phyloP scores from a whole-genome alignment of 371 early-diverging fungal species.

The Rhizopus delemar region DNA sequence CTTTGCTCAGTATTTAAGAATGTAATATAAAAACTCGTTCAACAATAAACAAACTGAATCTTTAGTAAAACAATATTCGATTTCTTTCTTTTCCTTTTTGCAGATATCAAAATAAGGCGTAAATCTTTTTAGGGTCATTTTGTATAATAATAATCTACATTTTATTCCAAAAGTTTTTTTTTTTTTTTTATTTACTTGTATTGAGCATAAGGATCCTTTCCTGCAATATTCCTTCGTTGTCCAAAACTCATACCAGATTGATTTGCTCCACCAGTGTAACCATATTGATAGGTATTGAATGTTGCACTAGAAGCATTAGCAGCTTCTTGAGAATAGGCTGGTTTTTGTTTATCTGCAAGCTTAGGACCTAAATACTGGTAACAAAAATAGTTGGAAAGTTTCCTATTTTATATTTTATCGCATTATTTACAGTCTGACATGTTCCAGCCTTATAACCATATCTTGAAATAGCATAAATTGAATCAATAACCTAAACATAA shows the following conservation, averaged over 20 bases:
- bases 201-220: constrained; percentile 31
- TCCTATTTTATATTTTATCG: neutral
- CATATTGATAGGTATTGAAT: constrained; percentile 59
- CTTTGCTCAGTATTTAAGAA: too few species aligned
- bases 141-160: neutral
- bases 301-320: constrained; percentile 62
- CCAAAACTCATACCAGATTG: constrained; percentile 58
- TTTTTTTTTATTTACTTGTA: constrained; percentile 16
- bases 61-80: too few species aligned
- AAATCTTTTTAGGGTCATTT: too few species aligned
- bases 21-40: too few species aligned
- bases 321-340: constrained; percentile 67
- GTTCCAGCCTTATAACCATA: constrained; percentile 72
- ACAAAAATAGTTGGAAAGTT: neutral
- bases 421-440: constrained; percentile 47
- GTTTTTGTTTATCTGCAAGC: constrained; percentile 71
- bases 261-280: constrained; percentile 62
- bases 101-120: too few species aligned
- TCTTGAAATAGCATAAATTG: constrained; percentile 80
- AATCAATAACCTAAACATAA: constrained; percentile 61
- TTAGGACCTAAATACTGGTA: constrained; percentile 71
- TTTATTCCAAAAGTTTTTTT: neutral
- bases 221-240: constrained; percentile 54
- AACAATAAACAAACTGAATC: too few species aligned
- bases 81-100: too few species aligned